Percentiles rank a stretch among this genome's conserved stretches.
Evolutionary conservation across 2,329 filamentous ascomycete species (phyloP).

Genomic region (Fusarium brachygibbosum): DNA sequence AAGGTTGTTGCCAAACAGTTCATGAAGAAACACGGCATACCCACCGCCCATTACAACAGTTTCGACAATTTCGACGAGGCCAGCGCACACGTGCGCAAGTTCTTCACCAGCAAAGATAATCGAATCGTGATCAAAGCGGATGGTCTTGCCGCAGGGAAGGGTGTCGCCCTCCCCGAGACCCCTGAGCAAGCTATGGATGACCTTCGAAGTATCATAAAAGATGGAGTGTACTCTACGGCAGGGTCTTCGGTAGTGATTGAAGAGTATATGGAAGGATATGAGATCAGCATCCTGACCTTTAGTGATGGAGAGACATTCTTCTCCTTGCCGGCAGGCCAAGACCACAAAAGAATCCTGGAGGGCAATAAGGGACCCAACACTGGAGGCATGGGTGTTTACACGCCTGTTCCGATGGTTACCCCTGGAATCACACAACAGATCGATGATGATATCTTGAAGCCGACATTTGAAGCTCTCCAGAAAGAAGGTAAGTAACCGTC

Average conservation of each 20-base stretch:
- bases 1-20: constrained; percentile 86
- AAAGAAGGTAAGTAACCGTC: constrained; percentile 59
- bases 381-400: constrained; percentile 82
- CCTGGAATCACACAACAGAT: constrained; percentile 67
- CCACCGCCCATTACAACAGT: constrained; percentile 79
- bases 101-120: constrained; percentile 57
- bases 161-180: constrained; percentile 55
- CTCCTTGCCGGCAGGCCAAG: constrained; percentile 77
- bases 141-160: constrained; percentile 82
- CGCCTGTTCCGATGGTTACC: constrained; percentile 70
- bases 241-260: constrained; percentile 80
- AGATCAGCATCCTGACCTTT: constrained; percentile 77
- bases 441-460: constrained; percentile 70
- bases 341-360: constrained; percentile 79
- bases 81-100: constrained; percentile 70
- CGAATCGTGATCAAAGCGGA: constrained; percentile 80
- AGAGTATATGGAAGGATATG: constrained; percentile 77
- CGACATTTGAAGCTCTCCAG: constrained; percentile 73
- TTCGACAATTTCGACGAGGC: constrained; percentile 74
- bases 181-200: constrained; percentile 73
- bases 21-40: constrained; percentile 79
- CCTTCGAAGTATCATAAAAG: constrained; percentile 75
- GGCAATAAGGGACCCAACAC: constrained; percentile 79
- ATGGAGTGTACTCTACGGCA: constrained; percentile 74
- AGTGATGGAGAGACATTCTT: constrained; percentile 74